A percentile compares a stretch with the other conserved stretches of the same genome.
Conservation (phyloP, 2,329 filamentous ascomycete genomes). For the Trichoderma semiorbis region DNA sequence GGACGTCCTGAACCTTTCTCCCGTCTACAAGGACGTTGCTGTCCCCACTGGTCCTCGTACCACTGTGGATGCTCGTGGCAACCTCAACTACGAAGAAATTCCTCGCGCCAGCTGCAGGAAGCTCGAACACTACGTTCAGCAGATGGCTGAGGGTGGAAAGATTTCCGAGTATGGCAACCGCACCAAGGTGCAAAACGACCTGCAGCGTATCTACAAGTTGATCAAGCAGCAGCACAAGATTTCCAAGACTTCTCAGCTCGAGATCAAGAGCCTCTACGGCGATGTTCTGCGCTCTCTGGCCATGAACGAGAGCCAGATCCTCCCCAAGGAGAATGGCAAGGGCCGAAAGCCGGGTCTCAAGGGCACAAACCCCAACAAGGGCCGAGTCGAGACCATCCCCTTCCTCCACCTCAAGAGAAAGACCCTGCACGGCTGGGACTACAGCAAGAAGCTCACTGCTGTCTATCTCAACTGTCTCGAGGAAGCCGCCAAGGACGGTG, state of each 20-base stretch:
- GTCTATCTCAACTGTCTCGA: conserved; percentile 90
- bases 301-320: conserved; percentile 98
- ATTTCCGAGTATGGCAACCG: conserved; percentile 98
- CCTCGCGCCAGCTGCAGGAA: conserved; percentile 88
- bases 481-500: conserved; percentile 78
- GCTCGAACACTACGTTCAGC: conserved; percentile 95
- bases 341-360: conserved; percentile 51
- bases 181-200: conserved; percentile 94
- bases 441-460: conserved; percentile 97
- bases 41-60: conserved; percentile 90
- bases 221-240: conserved; percentile 98
- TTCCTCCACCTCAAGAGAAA: conserved; percentile 97
- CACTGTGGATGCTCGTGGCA: conserved; percentile 86
- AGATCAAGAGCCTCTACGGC: conserved; percentile 93
- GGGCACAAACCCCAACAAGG: conserved; percentile 62
- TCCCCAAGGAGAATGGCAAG: conserved; percentile 80
- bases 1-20: conserved; percentile 77
- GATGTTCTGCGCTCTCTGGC: conserved; percentile 90
- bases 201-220: conserved; percentile 93
- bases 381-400: conserved; percentile 94
- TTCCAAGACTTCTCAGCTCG: conserved; percentile 90
- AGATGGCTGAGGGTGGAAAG: conserved; percentile 98
- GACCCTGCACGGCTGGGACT: conserved; percentile 92
- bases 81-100: conserved; percentile 86
- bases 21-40: conserved; percentile 94